Evolutionary conservation across 345 rosid species (phyloP).

Genomic region (Camelina laxa): DNA sequence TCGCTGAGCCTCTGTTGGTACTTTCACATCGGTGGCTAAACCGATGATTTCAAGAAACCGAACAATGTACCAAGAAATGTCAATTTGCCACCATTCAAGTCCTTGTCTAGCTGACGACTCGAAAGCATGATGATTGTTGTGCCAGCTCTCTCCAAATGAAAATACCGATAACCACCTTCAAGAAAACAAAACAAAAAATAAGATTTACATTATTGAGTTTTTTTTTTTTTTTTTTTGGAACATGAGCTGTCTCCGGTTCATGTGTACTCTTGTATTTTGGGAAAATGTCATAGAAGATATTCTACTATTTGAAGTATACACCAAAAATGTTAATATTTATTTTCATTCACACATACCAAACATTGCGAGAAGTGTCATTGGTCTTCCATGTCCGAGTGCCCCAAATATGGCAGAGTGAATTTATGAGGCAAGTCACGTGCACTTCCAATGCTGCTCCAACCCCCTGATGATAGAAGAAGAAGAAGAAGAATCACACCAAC

Average conservation of each 20-base stretch:
- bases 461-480: slow-evolving; percentile 51
- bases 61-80: slow-evolving; percentile 80
- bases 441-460: slow-evolving; percentile 66
- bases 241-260: slow-evolving; percentile 24
- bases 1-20: slow-evolving; percentile 64
- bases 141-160: slow-evolving; percentile 97
- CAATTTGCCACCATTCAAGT: slow-evolving; percentile 90
- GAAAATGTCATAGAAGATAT: slow-evolving; percentile 5
- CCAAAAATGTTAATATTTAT: background rate
- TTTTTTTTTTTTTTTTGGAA: background rate
- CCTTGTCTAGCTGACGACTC: slow-evolving; percentile 86
- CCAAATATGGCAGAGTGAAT: slow-evolving; percentile 92
- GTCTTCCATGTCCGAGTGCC: slow-evolving; percentile 85
- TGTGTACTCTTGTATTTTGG: background rate
- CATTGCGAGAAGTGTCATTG: slow-evolving; percentile 80
- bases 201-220: background rate
- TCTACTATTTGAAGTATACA: slow-evolving; percentile 7
- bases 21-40: slow-evolving; percentile 73
- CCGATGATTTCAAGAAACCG: slow-evolving; percentile 66
- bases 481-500: background rate
- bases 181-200: background rate
- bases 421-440: slow-evolving; percentile 84
- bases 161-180: slow-evolving; percentile 84
- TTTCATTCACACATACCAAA: slow-evolving; percentile 54
- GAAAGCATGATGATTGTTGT: slow-evolving; percentile 90